Base-by-base conservation (phyloP, 352 stramenopile species). In the Phytophthora sp. region DNA sequence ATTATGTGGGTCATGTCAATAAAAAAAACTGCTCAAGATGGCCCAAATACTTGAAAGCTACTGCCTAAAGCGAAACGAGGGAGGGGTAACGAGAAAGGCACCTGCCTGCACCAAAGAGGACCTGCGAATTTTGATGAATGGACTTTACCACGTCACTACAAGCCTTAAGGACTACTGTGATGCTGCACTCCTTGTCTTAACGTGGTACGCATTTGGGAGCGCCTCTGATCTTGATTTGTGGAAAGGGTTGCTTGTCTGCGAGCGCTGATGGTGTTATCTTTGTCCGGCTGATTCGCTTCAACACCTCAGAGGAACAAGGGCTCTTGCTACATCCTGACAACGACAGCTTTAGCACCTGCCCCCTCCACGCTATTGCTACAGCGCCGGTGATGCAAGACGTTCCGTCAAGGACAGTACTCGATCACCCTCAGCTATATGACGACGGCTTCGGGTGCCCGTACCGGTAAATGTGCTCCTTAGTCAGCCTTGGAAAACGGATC, bases 151-250 rank as follows among this genome's bases (percentile, higher is more conserved):
- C 12, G 27, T 52, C 15, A 33, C 57, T 1, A n/a, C 16, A 9
- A 58, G 18, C 1, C 6, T 21, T 4, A 53, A 45, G 1, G 50
- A 71, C 20, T 69, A 77, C n/a, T 55, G 74, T 31, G 65, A 77
- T 18, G 60, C 65, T 5, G 56, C 50, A 3, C 18, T 69, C 5
- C 21, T 71, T 9, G 56, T 51, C 0, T 9, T 71, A 0, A 56
- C 68, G 45, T 68, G 58, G 58, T 69, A 66, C 16, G 18, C 50
- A 4, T 65, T 76, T 29, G 63, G 63, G 0, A n/a, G n/a, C n/a
- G n/a, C n/a, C n/a, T n/a, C n/a, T n/a, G n/a, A n/a, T 16, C 30
- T 74, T 1, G 33, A 23, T 62, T 67, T 21, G 36, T 62, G 2
- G 44, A 12, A 69, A 76, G 27, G 20, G 66, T 20, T 42, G 42